phyloP scores from a whole-genome alignment of 2,329 filamentous ascomycete species.

The Alternaria triticimaculans region DNA sequence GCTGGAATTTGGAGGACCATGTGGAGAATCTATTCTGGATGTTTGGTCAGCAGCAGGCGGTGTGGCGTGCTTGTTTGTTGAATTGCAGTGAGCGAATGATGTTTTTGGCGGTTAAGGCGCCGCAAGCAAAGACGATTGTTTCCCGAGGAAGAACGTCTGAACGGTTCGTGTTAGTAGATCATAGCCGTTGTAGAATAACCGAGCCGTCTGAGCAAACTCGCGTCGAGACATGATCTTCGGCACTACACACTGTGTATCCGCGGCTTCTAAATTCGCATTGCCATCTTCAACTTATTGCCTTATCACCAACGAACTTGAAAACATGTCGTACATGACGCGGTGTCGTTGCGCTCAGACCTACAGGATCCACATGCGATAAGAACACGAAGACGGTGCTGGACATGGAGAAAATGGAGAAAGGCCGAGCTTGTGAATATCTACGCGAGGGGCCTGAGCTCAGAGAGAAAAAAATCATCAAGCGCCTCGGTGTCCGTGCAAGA shows the following conservation, averaged over 20 bases:
- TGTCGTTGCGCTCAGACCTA: not conserved
- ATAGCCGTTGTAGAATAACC: not conserved
- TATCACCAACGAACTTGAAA: not conserved
- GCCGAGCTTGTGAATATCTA: slow-evolving; percentile 7
- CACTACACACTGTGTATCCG: not conserved
- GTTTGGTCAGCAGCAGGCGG: slow-evolving; percentile 12
- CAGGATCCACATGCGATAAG: slow-evolving; percentile 9
- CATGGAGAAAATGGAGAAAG: not conserved
- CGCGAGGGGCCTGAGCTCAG: slow-evolving; percentile 12
- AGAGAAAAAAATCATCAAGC: slow-evolving; percentile 1
- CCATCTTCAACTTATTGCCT: not conserved
- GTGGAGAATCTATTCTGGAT: not conserved
- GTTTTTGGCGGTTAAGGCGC: slow-evolving; percentile 10
- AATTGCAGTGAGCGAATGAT: not conserved
- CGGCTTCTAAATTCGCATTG: not conserved
- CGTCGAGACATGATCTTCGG: not conserved
- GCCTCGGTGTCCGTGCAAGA: not conserved
- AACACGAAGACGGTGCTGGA: slow-evolving; percentile 2
- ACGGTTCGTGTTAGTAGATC: not conserved
- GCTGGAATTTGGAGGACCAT: not conserved
- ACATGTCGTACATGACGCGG: not conserved
- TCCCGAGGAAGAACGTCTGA: not conserved
- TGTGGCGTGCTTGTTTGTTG: slow-evolving; percentile 19
- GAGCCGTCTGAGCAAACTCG: not conserved
- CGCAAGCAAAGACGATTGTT: not conserved